Conservation (phyloP, 208 protist species). For the Jaenimonas drosophilae region DNA sequence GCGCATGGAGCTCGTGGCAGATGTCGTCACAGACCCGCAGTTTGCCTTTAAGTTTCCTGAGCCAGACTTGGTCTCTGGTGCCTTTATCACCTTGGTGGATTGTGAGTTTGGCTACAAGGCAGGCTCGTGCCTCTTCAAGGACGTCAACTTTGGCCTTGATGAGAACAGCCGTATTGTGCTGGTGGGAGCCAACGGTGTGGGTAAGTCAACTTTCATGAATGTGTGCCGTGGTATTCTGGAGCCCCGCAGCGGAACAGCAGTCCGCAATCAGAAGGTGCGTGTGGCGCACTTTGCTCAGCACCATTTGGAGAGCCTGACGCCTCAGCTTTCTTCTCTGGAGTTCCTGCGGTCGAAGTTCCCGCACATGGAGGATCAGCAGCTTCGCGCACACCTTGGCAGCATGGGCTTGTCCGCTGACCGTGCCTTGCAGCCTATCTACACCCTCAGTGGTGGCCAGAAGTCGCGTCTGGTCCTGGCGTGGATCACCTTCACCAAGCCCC, state of each 20-base stretch:
- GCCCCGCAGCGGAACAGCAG: slow-evolving; percentile 67
- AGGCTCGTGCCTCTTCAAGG: slow-evolving; percentile 73
- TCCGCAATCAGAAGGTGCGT: slow-evolving; percentile 82
- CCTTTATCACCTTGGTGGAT: slow-evolving; percentile 81
- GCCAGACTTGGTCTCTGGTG: slow-evolving; percentile 63
- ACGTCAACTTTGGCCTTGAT: slow-evolving; percentile 89
- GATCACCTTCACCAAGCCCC: slow-evolving; percentile 89
- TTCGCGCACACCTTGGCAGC: slow-evolving; percentile 87
- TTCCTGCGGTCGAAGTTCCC: slow-evolving; percentile 83
- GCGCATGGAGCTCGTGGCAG: slow-evolving; percentile 81
- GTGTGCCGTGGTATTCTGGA: slow-evolving; percentile 76
- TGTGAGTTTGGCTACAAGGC: slow-evolving; percentile 91
- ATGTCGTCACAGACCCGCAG: slow-evolving; percentile 79
- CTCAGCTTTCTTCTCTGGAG: slow-evolving; percentile 88
- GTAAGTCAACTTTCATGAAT: slow-evolving; percentile 95
- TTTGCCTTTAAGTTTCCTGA: slow-evolving; percentile 90
- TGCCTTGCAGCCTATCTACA: slow-evolving; percentile 87
- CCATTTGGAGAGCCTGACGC: slow-evolving; percentile 88
- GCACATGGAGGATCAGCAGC: slow-evolving; percentile 58
- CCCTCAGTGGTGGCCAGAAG: slow-evolving; percentile 93
- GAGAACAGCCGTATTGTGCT: slow-evolving; percentile 85
- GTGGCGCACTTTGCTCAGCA: slow-evolving; percentile 92
- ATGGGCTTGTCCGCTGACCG: slow-evolving; percentile 88
- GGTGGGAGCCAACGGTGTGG: slow-evolving; percentile 87
- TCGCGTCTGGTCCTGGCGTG: slow-evolving; percentile 89